Conservation (phyloP, 495 filamentous ascomycete species). For the Penicillium lividum region DNA sequence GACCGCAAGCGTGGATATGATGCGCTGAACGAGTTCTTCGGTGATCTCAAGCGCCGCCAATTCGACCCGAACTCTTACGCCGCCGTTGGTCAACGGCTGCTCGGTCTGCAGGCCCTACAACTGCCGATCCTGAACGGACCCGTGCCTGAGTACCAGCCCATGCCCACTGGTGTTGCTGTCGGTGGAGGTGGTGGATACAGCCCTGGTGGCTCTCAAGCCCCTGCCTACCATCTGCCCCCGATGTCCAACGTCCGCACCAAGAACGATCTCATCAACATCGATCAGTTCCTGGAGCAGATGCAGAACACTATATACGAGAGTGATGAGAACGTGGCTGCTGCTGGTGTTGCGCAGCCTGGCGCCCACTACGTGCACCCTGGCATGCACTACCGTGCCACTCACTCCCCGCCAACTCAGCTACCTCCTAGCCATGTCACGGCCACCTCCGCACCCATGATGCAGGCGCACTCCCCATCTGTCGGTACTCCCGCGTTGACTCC, state of each 20-base stretch:
- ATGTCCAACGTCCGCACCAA: slow-evolving; percentile 89
- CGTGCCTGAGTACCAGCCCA: slow-evolving; percentile 64
- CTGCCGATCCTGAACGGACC: slow-evolving; percentile 67
- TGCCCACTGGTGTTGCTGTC: slow-evolving; percentile 53
- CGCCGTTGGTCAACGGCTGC: slow-evolving; percentile 77
- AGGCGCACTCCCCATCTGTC: slow-evolving; percentile 50
- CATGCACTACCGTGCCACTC: slow-evolving; percentile 66
- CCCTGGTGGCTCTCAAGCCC: slow-evolving; percentile 49
- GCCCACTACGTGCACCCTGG: slow-evolving; percentile 61
- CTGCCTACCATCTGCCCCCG: slow-evolving; percentile 72
- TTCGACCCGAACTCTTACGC: slow-evolving; percentile 83
- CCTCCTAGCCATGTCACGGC: slow-evolving; percentile 57
- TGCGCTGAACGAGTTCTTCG: slow-evolving; percentile 90
- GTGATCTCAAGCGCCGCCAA: slow-evolving; percentile 82
- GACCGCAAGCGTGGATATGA: slow-evolving; percentile 82
- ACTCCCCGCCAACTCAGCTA: slow-evolving; percentile 66
- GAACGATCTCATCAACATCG: slow-evolving; percentile 86
- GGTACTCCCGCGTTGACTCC: slow-evolving; percentile 87
- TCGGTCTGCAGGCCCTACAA: slow-evolving; percentile 68
- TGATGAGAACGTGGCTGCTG: slow-evolving; percentile 73
- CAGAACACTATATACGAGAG: slow-evolving; percentile 93
- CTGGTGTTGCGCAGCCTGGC: slow-evolving; percentile 69
- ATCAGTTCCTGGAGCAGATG: slow-evolving; percentile 92
- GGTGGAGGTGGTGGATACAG: slow-evolving; percentile 56
- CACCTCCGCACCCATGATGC: slow-evolving; percentile 60